Percentiles rank a stretch among this genome's conserved stretches.
phyloP scores from a whole-genome alignment of 2,329 filamentous ascomycete genomes.

The Talaromyces sp. region DNA sequence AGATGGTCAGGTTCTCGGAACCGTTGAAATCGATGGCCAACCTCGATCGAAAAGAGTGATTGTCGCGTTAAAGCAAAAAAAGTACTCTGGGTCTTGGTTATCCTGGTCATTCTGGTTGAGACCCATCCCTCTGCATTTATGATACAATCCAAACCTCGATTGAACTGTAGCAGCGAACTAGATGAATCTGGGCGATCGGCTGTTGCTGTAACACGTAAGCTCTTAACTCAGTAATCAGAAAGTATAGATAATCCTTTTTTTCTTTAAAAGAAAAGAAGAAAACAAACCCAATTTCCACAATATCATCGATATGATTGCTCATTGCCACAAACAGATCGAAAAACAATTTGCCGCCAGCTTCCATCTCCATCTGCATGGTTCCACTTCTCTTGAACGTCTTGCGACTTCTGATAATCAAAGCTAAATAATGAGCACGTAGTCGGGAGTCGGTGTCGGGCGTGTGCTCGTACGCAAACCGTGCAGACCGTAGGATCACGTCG shows the following conservation, averaged over 20 bases:
- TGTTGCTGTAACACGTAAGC: slow-evolving; percentile 39
- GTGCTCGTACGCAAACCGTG: slow-evolving; percentile 92
- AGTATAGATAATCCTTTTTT: slow-evolving; percentile 16
- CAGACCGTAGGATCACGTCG: slow-evolving; percentile 83
- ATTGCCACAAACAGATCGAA: slow-evolving; percentile 98
- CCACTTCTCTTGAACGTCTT: slow-evolving; percentile 97
- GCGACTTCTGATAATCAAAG: slow-evolving; percentile 93
- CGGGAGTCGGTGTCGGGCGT: slow-evolving; percentile 89
- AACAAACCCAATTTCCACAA: slow-evolving; percentile 71
- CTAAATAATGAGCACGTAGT: slow-evolving; percentile 93
- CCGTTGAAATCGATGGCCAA: slow-evolving; percentile 43
- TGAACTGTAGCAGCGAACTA: slow-evolving; percentile 27
- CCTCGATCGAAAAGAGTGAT: slow-evolving; percentile 40
- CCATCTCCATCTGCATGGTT: slow-evolving; percentile 99
- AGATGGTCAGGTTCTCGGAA: slow-evolving; percentile 28
- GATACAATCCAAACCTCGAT: slow-evolving; percentile 30
- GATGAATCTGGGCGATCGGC: slow-evolving; percentile 51
- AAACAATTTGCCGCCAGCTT: slow-evolving; percentile 89
- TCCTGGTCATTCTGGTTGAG: slow-evolving; percentile 33
- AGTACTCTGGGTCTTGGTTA: slow-evolving; percentile 22
- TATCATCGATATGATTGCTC: slow-evolving; percentile 97
- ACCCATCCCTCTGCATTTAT: slow-evolving; percentile 21
- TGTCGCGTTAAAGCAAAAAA: slow-evolving; percentile 20
- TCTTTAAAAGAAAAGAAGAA: slow-evolving; percentile 36
- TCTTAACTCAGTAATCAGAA: slow-evolving; percentile 12